Evolutionary conservation across 2,329 filamentous ascomycete genomes (phyloP).

Genomic region (Fusarium haematococcum): DNA sequence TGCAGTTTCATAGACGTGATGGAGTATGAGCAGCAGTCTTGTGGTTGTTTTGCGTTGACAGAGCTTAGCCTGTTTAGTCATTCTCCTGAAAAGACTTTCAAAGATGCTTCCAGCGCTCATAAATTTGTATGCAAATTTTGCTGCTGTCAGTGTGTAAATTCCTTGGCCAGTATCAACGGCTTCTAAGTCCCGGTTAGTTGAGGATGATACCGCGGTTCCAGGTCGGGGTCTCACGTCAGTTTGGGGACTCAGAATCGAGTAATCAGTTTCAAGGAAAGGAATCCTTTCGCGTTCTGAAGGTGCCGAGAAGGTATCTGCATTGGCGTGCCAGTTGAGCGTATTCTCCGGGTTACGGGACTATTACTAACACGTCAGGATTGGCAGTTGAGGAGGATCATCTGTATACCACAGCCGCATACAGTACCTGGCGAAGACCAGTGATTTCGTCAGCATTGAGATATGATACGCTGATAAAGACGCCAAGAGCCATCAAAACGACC

Average conservation of each 20-base stretch:
- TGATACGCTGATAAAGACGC: background rate
- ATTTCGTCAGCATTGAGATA: constrained; percentile 1
- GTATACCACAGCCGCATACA: background rate
- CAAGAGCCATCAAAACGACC: background rate
- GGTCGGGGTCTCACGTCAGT: background rate
- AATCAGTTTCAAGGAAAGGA: background rate
- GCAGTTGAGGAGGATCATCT: background rate
- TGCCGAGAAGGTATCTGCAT: background rate
- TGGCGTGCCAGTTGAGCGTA: background rate
- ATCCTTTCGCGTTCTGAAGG: background rate
- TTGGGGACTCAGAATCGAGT: background rate
- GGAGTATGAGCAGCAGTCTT: background rate
- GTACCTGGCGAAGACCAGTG: background rate
- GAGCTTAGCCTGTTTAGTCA: background rate
- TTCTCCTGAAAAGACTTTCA: background rate
- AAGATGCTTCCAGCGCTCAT: background rate
- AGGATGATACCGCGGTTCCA: background rate
- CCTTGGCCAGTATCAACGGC: background rate
- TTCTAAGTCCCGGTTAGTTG: background rate
- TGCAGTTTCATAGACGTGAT: background rate
- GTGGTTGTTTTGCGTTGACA: background rate
- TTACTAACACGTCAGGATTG: background rate
- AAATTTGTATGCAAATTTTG: background rate
- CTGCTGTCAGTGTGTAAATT: background rate
- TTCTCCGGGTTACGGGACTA: background rate